These are phyloP conservation scores for Pestalotiopsis sp. DNA, from an alignment of 2,329 filamentous ascomycete species.

Conservation along the genomic window DNA sequence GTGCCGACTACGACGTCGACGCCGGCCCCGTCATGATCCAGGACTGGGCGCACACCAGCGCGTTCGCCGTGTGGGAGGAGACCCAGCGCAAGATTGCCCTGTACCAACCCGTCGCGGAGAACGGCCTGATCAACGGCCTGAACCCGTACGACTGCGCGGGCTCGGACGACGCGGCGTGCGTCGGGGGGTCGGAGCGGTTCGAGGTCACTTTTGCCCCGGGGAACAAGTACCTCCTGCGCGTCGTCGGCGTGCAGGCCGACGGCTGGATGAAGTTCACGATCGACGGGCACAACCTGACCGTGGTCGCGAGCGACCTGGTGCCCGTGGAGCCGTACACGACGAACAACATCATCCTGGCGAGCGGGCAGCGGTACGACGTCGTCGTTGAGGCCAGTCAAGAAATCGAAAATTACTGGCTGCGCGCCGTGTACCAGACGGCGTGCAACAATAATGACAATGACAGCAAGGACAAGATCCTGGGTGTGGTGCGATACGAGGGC, in stretches of 20 bases:
- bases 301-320: slow-evolving; percentile 61
- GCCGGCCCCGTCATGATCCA: slow-evolving; percentile 60
- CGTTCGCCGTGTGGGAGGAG: slow-evolving; percentile 36
- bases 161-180: slow-evolving; percentile 44
- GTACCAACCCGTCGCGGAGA: slow-evolving; percentile 33
- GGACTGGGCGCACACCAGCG: slow-evolving; percentile 41
- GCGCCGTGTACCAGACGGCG: slow-evolving; percentile 42
- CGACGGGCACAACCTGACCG: slow-evolving; percentile 58
- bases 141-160: slow-evolving; percentile 36
- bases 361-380: slow-evolving; percentile 47
- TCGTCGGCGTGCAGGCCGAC: slow-evolving; percentile 50
- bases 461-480: slow-evolving; percentile 43
- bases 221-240: slow-evolving; percentile 44
- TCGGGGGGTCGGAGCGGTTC: slow-evolving; percentile 45
- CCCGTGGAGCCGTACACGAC: slow-evolving; percentile 58
- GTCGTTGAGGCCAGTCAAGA: slow-evolving; percentile 44
- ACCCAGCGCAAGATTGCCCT: slow-evolving; percentile 23
- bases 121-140: slow-evolving; percentile 40
- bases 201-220: slow-evolving; percentile 42
- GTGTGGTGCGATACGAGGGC: slow-evolving; percentile 47
- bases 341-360: slow-evolving; percentile 38
- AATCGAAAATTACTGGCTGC: slow-evolving; percentile 49
- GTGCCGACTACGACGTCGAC: slow-evolving; percentile 64
- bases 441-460: slow-evolving; percentile 44
- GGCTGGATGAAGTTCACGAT: slow-evolving; percentile 52